Evolutionary conservation across 441 rosid genomes (phyloP), one percentile per base, ranked within the genome.

Genomic region (Syzygium syzygioides): DNA sequence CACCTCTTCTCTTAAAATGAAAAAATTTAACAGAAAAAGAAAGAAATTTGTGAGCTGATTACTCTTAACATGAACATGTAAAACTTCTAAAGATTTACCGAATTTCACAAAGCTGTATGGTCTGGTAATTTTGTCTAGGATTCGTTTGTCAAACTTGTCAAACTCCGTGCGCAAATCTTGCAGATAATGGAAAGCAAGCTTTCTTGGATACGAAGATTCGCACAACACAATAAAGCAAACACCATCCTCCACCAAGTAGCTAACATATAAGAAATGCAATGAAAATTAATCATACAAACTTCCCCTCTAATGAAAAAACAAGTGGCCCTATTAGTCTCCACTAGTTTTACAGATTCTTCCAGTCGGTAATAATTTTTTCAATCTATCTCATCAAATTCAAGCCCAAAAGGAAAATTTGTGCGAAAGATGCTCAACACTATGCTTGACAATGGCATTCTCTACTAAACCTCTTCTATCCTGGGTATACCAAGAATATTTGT

Each of bases 121-220:
- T 87, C 90, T 91, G 89, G 93, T 88, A 87, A 93, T 92, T 71
- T 87, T 94, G 34, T 91, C 66, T 53, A 92, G 41, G 86, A 92
- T 86, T 86, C 87, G 86, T 32, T 83, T 85, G 19, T 92, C 93
- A 41, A 94, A 89, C 86, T 90, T 88, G 86, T 90, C 88, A 90
- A 94, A 85, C 90, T 94, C 96, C 92, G 85, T 91, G 3, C 90
- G 92, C 88, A 94, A 90, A 91, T 95, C 94, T 55, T 93, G 93
- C 30, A 95, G 93, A 91, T 91, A 93, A 88, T 90, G 90, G 92
- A 95, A 95, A 80, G 94, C 92, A 68, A 95, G 92, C 93, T 94
- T 95, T 94, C 95, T 92, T 87, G 96, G 96, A 88, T 94, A 95
- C 28, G 95, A 91, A 86, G 94, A 92, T 88, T 94, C 95, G 80